Percentiles rank a stretch among this genome's conserved stretches.
phyloP scores from a whole-genome alignment of 2,329 filamentous ascomycete genomes.

The Talaromyces rugulosus region DNA sequence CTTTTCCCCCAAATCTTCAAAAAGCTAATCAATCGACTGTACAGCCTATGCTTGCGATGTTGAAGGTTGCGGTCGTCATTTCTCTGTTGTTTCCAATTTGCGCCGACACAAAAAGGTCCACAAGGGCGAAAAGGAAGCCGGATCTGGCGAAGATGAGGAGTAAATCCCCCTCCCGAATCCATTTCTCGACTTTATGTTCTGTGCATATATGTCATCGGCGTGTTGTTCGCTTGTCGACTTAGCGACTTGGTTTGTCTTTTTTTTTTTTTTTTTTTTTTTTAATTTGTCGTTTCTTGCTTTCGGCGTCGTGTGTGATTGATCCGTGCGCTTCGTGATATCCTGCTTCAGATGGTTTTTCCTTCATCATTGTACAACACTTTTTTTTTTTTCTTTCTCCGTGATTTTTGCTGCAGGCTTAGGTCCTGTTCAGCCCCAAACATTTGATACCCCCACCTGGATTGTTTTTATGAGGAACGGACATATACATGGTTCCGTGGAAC shows the following conservation, averaged over 20 bases:
- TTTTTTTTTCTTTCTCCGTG: slow-evolving; percentile 6
- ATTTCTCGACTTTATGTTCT: slow-evolving; percentile 4
- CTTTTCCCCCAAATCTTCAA: not conserved
- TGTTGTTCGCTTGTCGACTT: slow-evolving; percentile 4
- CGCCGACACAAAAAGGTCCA: slow-evolving; percentile 95
- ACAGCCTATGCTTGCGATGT: slow-evolving; percentile 90
- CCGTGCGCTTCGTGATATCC: slow-evolving; percentile 15
- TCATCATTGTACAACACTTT: slow-evolving; percentile 21
- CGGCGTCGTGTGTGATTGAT: slow-evolving; percentile 12
- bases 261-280: not conserved
- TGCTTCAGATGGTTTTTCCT: slow-evolving; percentile 12
- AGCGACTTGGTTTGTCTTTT: slow-evolving; percentile 3
- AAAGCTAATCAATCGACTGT: not conserved
- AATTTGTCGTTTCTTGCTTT: not conserved
- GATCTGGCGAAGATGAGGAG: slow-evolving; percentile 39
- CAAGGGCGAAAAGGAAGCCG: slow-evolving; percentile 55
- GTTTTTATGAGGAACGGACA: slow-evolving; percentile 11
- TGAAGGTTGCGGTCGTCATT: slow-evolving; percentile 89
- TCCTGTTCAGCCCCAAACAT: slow-evolving; percentile 20
- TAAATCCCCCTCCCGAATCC: slow-evolving; percentile 17
- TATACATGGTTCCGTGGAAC: slow-evolving; percentile 4
- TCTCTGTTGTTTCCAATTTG: slow-evolving; percentile 95
- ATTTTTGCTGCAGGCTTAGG: slow-evolving; percentile 18
- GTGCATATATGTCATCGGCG: slow-evolving; percentile 15
- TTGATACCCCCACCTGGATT: slow-evolving; percentile 20